phyloP scores from a whole-genome alignment of 2,329 filamentous ascomycete species.

The Epichloe coenophiala region DNA sequence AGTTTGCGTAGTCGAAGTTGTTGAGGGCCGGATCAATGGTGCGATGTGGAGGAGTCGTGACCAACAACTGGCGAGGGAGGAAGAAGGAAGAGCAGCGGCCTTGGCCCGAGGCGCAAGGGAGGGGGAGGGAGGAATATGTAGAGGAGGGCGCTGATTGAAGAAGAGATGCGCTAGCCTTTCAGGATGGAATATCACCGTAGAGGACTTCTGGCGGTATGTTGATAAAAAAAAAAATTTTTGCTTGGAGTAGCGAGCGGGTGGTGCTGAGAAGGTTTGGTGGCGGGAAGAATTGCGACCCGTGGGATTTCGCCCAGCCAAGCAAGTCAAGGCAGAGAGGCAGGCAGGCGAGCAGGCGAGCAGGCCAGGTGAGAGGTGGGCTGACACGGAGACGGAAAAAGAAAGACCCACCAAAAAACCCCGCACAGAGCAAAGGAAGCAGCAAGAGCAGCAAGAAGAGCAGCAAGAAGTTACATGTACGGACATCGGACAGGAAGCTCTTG shows the following conservation, averaged over 20 bases:
- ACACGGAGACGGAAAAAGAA: not conserved
- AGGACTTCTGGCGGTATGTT: not conserved
- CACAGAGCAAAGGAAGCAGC: not conserved
- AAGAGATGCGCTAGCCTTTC: not conserved
- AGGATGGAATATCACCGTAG: not conserved
- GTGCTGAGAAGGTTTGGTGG: not conserved
- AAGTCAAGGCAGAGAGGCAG: not conserved
- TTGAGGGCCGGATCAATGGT: constrained; percentile 3
- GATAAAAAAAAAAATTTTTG: not conserved
- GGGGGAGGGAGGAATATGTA: not conserved
- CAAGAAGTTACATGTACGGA: too few relatives aligned
- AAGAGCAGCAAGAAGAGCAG: too few relatives aligned
- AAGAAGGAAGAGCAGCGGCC: not conserved
- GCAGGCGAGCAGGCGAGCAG: not conserved
- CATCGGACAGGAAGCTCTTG: too few relatives aligned
- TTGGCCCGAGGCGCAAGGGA: not conserved
- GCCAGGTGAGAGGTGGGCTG: not conserved
- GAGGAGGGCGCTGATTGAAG: not conserved
- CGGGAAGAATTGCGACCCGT: constrained; percentile 1
- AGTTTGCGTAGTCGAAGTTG: not conserved
- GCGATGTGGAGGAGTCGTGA: constrained; percentile 1
- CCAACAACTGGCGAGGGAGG: constrained; percentile 1
- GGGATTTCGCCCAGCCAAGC: not conserved
- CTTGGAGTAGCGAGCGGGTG: not conserved
- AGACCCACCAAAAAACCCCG: not conserved